These are phyloP conservation scores for Oryza coarctata DNA, from an alignment of 176 grass and related monocot species.

Conservation along the genomic window DNA sequence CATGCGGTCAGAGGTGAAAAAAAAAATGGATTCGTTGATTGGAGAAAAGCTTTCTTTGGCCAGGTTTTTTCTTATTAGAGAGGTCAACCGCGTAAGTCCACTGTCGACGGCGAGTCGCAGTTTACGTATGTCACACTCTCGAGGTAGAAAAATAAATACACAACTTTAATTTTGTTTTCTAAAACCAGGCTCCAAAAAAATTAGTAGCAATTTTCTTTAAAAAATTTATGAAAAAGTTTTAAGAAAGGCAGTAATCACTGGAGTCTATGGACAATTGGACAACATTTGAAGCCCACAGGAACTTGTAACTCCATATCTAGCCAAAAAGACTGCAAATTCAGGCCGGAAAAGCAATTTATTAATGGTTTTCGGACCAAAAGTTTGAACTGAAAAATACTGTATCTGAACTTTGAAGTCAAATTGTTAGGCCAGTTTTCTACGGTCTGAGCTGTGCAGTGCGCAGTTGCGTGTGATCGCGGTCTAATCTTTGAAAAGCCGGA, in stretches of 20 bases:
- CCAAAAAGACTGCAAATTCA: background rate
- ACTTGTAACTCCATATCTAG: background rate
- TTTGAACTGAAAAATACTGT: background rate
- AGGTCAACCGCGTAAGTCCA: background rate
- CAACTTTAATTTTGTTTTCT: background rate
- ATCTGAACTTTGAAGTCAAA: background rate
- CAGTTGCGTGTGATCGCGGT: background rate
- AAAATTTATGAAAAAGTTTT: background rate
- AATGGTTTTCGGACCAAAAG: background rate
- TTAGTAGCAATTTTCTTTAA: background rate
- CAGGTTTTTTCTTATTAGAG: slow-evolving; percentile 6
- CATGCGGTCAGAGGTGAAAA: background rate
- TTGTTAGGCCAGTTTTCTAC: slow-evolving; percentile 12
- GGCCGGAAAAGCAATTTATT: background rate
- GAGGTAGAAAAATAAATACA: too few relatives aligned
- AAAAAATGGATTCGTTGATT: background rate
- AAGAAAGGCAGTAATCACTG: background rate
- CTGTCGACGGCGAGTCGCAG: background rate
- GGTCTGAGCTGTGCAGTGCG: background rate
- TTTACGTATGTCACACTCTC: background rate
- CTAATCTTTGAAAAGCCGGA: slow-evolving; percentile 33
- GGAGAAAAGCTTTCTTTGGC: too few relatives aligned
- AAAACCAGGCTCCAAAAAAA: background rate
- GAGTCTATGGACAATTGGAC: background rate
- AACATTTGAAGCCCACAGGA: background rate